Evolutionary conservation across 179 eudicot species (phyloP).

Genomic region (Nepenthes alata): DNA sequence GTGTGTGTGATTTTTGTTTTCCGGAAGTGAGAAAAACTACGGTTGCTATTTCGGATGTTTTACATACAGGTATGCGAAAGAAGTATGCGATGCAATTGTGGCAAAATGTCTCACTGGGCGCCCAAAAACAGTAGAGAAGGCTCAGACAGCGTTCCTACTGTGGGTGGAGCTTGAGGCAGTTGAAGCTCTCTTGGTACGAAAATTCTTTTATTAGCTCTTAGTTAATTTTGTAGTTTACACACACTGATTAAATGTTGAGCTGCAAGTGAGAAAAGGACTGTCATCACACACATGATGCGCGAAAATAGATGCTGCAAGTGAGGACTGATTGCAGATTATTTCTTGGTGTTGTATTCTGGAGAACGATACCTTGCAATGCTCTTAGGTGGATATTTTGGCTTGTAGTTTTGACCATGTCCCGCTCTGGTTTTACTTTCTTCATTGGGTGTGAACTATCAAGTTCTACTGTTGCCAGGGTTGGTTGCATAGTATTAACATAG

Average conservation of each 20-base stretch:
- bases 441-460: too few species aligned
- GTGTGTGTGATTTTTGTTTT: neutral
- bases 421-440: too few species aligned
- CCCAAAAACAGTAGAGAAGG: slow-evolving; percentile 96
- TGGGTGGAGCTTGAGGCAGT: slow-evolving; percentile 98
- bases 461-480: too few species aligned
- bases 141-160: slow-evolving; percentile 68
- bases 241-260: neutral
- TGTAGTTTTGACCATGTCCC: too few species aligned
- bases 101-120: slow-evolving; percentile 88
- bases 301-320: too few species aligned
- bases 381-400: too few species aligned
- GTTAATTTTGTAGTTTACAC: neutral
- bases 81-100: slow-evolving; percentile 79
- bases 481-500: too few species aligned
- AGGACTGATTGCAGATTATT: too few species aligned
- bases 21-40: neutral
- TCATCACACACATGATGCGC: too few species aligned
- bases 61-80: slow-evolving; percentile 58
- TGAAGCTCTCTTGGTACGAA: slow-evolving; percentile 73
- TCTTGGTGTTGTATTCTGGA: too few species aligned
- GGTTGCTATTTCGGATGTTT: neutral
- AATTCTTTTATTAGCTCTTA: neutral
- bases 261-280: too few species aligned
- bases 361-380: too few species aligned